Evolutionary conservation across 306 rosid species (phyloP).

Genomic region (Casuarina equisetifolia): DNA sequence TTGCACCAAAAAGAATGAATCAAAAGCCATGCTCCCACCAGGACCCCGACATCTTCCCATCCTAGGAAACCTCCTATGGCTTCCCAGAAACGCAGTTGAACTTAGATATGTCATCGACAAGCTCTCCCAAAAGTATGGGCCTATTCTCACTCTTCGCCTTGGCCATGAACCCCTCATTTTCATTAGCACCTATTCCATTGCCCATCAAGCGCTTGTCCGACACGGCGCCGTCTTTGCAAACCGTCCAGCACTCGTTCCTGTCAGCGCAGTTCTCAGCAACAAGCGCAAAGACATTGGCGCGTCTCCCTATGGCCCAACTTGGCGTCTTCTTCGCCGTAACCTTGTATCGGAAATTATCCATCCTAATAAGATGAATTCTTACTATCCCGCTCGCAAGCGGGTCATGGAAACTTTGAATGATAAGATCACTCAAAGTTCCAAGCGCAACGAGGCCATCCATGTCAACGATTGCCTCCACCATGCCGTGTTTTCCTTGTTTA

Average conservation of each 20-base stretch:
- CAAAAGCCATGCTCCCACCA: conserved; percentile 9
- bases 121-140: conserved; percentile 40
- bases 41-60: conserved; percentile 30
- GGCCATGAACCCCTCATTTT: conserved; percentile 25
- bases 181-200: conserved; percentile 33
- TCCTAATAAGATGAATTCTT: not conserved
- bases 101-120: conserved; percentile 9
- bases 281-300: not conserved
- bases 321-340: not conserved
- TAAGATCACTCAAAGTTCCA: not conserved
- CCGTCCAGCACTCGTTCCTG: not conserved
- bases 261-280: not conserved
- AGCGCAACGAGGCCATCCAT: not conserved
- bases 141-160: conserved; percentile 33
- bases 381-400: not conserved
- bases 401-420: not conserved
- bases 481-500: not conserved
- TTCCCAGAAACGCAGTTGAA: conserved; percentile 11
- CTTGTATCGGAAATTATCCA: not conserved
- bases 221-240: conserved; percentile 21
- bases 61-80: conserved; percentile 18
- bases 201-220: conserved; percentile 40
- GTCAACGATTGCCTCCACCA: not conserved
- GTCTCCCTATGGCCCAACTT: not conserved
- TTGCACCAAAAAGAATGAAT: not conserved